A percentile compares a stretch with the other conserved stretches of the same genome.
These are phyloP conservation scores for Xylaria sp. DNA, from an alignment of 2,329 filamentous ascomycete genomes.

Conservation along the genomic window DNA sequence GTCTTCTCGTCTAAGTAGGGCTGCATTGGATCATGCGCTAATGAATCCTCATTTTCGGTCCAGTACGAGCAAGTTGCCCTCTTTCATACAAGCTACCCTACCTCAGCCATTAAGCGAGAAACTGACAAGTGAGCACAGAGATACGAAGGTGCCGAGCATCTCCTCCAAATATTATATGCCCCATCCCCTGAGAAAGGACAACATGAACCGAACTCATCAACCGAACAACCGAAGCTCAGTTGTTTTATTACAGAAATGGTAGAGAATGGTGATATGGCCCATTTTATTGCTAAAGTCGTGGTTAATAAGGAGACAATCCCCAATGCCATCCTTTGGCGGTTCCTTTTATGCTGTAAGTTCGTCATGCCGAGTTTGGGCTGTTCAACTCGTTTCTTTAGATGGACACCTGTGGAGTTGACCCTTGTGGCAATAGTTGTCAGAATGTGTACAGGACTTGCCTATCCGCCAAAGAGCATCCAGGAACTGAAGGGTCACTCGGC, in stretches of 20 bases:
- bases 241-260: conserved; percentile 37
- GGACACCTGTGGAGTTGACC: not conserved
- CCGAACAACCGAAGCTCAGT: not conserved
- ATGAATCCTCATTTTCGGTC: not conserved
- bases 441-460: conserved; percentile 40
- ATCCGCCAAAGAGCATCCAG: conserved; percentile 16
- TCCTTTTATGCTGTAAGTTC: conserved; percentile 40
- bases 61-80: conserved; percentile 24
- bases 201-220: not conserved
- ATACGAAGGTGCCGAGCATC: conserved; percentile 30
- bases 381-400: not conserved
- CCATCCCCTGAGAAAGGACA: not conserved
- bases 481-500: not conserved
- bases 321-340: conserved; percentile 34
- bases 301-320: conserved; percentile 24
- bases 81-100: not conserved
- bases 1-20: not conserved
- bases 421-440: conserved; percentile 27
- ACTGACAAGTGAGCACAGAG: conserved; percentile 14
- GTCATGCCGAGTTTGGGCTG: not conserved
- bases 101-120: not conserved
- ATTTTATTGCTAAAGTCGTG: conserved; percentile 25
- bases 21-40: not conserved
- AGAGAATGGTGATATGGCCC: conserved; percentile 34
- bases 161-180: conserved; percentile 26